Percentiles rank a stretch among this genome's conserved stretches.
Conservation (phyloP, 257 asterid genomes). For the Dorcoceras hygrometricum region DNA sequence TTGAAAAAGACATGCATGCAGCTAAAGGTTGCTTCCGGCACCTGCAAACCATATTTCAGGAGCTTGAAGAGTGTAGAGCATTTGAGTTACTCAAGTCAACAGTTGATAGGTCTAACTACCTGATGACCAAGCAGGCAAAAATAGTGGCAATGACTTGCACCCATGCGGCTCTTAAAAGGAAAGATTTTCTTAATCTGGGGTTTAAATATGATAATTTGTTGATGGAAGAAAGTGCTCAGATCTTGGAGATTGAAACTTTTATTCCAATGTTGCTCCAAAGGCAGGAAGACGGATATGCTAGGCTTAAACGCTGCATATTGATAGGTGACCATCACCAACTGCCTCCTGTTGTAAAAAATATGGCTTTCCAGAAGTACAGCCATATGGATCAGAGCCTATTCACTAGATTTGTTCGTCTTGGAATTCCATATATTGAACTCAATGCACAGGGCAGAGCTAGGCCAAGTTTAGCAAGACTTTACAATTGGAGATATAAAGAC, state of each 20-base stretch:
- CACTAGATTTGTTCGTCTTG: conserved; percentile 94
- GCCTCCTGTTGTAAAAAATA: conserved; percentile 98
- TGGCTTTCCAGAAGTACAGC: conserved; percentile 99
- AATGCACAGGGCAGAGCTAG: conserved; percentile 99
- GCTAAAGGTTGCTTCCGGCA: conserved; percentile 95
- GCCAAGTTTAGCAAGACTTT: conserved; percentile 91
- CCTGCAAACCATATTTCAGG: conserved; percentile 91
- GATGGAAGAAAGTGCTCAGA: conserved; percentile 99
- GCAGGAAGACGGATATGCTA: conserved; percentile 99
- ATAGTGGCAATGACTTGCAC: conserved; percentile 99
- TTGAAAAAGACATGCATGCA: conserved; percentile 80
- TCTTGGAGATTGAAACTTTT: conserved; percentile 96
- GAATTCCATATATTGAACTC: conserved; percentile 93
- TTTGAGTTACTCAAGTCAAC: conserved; percentile 97
- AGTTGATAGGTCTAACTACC: conserved; percentile 84
- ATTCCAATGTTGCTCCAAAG: conserved; percentile 97
- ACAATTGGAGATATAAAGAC: conserved; percentile 93
- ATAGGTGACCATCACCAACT: conserved; percentile 99
- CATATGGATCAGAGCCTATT: conserved; percentile 99
- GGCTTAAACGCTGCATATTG: conserved; percentile 96
- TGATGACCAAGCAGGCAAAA: conserved; percentile 97
- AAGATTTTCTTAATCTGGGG: conserved; percentile 89
- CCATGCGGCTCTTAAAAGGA: conserved; percentile 96
- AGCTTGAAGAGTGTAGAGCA: conserved; percentile 99
- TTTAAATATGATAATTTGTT: conserved; percentile 91